Conservation (phyloP, 805 yeast species). For the Sugiyamaella marilandica region DNA sequence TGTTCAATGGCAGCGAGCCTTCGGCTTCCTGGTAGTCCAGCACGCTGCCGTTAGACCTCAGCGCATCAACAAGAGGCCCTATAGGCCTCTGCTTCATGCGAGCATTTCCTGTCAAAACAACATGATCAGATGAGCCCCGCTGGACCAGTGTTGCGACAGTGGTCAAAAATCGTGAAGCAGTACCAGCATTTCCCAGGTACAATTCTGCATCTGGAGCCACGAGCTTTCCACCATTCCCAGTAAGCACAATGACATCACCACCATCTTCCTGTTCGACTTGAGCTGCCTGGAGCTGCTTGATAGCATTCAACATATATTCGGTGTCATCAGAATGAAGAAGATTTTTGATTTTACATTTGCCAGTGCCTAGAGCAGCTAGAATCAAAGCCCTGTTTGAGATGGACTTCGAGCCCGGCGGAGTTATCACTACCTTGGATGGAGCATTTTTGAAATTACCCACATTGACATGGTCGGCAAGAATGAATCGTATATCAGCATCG, state of each 20-base stretch:
- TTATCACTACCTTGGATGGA: slow-evolving; percentile 41
- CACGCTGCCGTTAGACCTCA: slow-evolving; percentile 70
- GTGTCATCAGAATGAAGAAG: slow-evolving; percentile 95
- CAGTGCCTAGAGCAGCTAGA: slow-evolving; percentile 86
- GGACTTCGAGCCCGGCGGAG: slow-evolving; percentile 96
- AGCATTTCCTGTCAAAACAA: slow-evolving; percentile 84
- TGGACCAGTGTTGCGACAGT: slow-evolving; percentile 84
- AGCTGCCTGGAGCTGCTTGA: slow-evolving; percentile 75
- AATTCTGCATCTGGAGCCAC: slow-evolving; percentile 60
- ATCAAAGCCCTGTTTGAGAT: slow-evolving; percentile 93
- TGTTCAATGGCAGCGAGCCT: slow-evolving; percentile 83
- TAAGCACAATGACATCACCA: slow-evolving; percentile 80
- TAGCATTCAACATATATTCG: slow-evolving; percentile 88
- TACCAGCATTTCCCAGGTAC: slow-evolving; percentile 95
- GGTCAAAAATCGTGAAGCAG: slow-evolving; percentile 92
- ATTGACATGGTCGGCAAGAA: slow-evolving; percentile 73
- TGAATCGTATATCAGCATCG: slow-evolving; percentile 74
- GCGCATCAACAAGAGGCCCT: slow-evolving; percentile 92
- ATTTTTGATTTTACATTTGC: slow-evolving; percentile 77
- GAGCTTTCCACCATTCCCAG: slow-evolving; percentile 74
- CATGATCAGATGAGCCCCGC: slow-evolving; percentile 40
- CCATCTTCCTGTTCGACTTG: slow-evolving; percentile 75
- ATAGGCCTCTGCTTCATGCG: slow-evolving; percentile 98
- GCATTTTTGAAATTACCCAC: slow-evolving; percentile 52
- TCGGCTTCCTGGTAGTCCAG: slow-evolving; percentile 64